phyloP scores from a whole-genome alignment of 805 yeast genomes.

The Nakazawaea pomicola region DNA sequence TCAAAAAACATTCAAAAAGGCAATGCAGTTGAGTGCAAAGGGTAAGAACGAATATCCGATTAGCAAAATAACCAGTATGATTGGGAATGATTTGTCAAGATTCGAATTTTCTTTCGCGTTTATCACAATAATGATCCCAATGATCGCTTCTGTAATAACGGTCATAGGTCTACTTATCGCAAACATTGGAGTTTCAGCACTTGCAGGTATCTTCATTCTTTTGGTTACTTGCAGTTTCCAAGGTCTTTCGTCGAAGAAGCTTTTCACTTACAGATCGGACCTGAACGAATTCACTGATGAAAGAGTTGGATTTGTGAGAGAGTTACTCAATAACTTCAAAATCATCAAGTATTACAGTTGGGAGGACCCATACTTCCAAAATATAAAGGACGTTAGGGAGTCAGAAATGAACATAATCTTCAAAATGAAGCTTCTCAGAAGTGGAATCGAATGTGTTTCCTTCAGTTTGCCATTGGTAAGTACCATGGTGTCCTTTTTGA shows the following conservation, averaged over 20 bases:
- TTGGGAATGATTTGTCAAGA: slow-evolving; percentile 81
- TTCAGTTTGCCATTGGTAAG: slow-evolving; percentile 64
- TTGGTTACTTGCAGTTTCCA: slow-evolving; percentile 45
- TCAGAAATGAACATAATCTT: slow-evolving; percentile 59
- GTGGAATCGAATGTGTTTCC: slow-evolving; percentile 55
- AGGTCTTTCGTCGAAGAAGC: slow-evolving; percentile 40
- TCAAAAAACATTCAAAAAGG: slow-evolving; percentile 62
- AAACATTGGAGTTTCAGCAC: slow-evolving; percentile 66
- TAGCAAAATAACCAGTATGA: slow-evolving; percentile 67
- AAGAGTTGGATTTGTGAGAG: slow-evolving; percentile 73
- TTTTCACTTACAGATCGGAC: slow-evolving; percentile 49
- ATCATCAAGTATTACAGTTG: slow-evolving; percentile 85
- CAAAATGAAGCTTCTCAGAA: slow-evolving; percentile 60
- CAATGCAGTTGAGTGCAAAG: slow-evolving; percentile 52
- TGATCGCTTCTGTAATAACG: slow-evolving; percentile 59
- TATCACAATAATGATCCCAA: slow-evolving; percentile 55
- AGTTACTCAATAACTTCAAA: slow-evolving; percentile 71
- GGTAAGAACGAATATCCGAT: slow-evolving; percentile 58
- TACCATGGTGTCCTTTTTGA: slow-evolving; percentile 53
- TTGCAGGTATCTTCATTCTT: slow-evolving; percentile 62
- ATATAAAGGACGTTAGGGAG: slow-evolving; percentile 49
- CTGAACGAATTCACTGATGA: slow-evolving; percentile 66
- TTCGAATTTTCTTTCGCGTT: slow-evolving; percentile 69
- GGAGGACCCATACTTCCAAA: slow-evolving; percentile 72
- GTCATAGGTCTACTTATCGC: slow-evolving; percentile 58